Conservation (phyloP, 2,329 filamentous ascomycete genomes). For the Hypoxylon sp. region DNA sequence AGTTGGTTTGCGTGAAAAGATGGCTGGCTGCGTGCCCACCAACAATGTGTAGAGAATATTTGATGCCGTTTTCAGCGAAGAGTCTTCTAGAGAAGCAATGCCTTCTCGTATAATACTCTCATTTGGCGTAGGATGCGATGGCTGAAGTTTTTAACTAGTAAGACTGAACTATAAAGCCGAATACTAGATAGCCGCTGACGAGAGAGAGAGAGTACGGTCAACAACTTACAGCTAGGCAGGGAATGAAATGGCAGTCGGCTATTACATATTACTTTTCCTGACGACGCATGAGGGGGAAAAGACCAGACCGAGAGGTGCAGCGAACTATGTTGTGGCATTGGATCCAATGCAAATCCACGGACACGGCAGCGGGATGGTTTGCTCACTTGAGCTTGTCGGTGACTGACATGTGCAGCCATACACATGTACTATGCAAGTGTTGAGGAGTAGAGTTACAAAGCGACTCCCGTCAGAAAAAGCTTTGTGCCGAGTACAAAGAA, state of each 20-base stretch:
- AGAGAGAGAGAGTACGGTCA: slow-evolving; percentile 18
- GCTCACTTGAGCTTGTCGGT: slow-evolving; percentile 39
- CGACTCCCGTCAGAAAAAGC: slow-evolving; percentile 31
- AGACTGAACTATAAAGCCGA: background rate
- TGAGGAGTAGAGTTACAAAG: slow-evolving; percentile 37
- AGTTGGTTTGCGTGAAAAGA: slow-evolving; percentile 13
- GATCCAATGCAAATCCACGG: slow-evolving; percentile 17
- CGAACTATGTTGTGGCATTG: slow-evolving; percentile 41
- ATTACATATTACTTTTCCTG: slow-evolving; percentile 24
- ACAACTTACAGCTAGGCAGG: background rate
- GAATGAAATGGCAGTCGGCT: slow-evolving; percentile 32
- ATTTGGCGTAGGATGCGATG: slow-evolving; percentile 15
- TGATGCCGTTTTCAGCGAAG: slow-evolving; percentile 10
- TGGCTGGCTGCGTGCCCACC: slow-evolving; percentile 23
- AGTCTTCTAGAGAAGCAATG: slow-evolving; percentile 1
- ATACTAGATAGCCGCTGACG: slow-evolving; percentile 23
- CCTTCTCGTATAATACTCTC: background rate
- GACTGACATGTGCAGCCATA: slow-evolving; percentile 36
- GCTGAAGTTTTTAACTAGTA: slow-evolving; percentile 9
- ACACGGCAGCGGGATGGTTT: slow-evolving; percentile 22
- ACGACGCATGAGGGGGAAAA: slow-evolving; percentile 19
- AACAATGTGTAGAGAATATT: slow-evolving; percentile 8
- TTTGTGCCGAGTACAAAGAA: slow-evolving; percentile 16
- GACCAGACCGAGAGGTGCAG: slow-evolving; percentile 49
- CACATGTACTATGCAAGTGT: slow-evolving; percentile 8